These are phyloP conservation scores for Asterophora parasitica DNA, from an alignment of 768 basidiomycete species.

Conservation along the genomic window DNA sequence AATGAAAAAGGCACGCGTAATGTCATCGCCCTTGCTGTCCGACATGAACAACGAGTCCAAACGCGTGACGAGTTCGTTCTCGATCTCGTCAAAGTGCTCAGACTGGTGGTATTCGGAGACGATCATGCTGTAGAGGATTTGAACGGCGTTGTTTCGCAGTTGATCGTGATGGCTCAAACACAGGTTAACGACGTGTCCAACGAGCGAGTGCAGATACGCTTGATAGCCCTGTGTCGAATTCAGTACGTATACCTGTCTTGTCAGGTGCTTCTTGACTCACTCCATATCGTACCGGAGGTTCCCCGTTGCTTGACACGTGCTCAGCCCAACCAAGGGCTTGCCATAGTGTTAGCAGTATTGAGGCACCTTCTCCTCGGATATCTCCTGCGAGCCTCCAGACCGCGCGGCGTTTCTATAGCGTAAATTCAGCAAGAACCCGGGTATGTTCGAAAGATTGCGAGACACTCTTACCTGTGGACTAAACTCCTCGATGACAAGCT, in stretches of 20 bases:
- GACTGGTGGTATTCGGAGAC: conserved; percentile 85
- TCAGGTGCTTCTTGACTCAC: conserved; percentile 38
- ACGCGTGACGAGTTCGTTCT: conserved; percentile 88
- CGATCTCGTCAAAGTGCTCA: conserved; percentile 82
- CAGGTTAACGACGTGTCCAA: conserved; percentile 85
- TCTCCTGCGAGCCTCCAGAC: conserved; percentile 97
- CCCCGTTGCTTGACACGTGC: conserved; percentile 44
- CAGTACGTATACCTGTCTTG: conserved; percentile 8
- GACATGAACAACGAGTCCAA: conserved; percentile 92
- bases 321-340: conserved; percentile 79
- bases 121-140: conserved; percentile 94
- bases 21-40: conserved; percentile 85
- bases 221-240: conserved; percentile 66
- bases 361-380: conserved; percentile 86
- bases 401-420: conserved; percentile 78
- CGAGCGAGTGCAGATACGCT: conserved; percentile 72
- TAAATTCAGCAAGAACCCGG: conserved; percentile 5
- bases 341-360: conserved; percentile 78
- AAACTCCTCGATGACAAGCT: conserved; percentile 91
- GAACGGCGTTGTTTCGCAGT: conserved; percentile 83
- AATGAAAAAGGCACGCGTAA: conserved; percentile 91
- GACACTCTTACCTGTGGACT: conserved; percentile 69
- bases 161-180: conserved; percentile 95
- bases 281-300: conserved; percentile 59
- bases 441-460: conserved; percentile 1